phyloP scores from a whole-genome alignment of 352 stramenopile species.

The Phytophthora citricola region DNA sequence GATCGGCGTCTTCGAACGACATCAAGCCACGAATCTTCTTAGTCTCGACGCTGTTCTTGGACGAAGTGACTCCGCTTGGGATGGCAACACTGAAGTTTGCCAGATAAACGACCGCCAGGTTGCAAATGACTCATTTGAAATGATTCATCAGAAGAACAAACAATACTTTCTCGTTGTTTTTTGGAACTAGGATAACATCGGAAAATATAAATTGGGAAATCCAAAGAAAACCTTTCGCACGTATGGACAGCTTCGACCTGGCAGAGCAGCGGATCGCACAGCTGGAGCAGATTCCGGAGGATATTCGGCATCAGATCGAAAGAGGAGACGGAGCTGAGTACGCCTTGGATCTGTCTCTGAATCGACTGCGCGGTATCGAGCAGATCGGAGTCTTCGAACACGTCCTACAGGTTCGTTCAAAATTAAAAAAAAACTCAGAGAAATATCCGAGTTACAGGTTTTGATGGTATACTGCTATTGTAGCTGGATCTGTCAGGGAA shows the following conservation, averaged over 20 bases:
- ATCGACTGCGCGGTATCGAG: constrained; percentile 49
- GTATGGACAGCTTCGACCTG: constrained; percentile 55
- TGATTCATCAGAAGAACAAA: too few species aligned
- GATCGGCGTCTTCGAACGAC: too few species aligned
- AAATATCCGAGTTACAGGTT: neutral
- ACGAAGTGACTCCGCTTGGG: too few species aligned
- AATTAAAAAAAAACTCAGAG: neutral
- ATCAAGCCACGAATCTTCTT: too few species aligned
- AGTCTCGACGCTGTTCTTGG: too few species aligned
- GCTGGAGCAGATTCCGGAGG: constrained; percentile 55
- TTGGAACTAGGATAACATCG: too few species aligned
- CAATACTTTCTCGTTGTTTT: too few species aligned
- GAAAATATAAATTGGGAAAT: too few species aligned
- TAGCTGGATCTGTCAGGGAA: constrained; percentile 73
- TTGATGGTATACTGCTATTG: neutral
- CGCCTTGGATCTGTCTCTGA: constrained; percentile 57
- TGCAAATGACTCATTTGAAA: too few species aligned
- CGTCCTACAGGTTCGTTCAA: constrained; percentile 47
- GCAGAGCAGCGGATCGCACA: constrained; percentile 55
- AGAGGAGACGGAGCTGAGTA: constrained; percentile 39
- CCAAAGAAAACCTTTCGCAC: neutral
- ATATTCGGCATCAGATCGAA: constrained; percentile 53
- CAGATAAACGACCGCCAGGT: too few species aligned
- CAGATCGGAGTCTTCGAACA: constrained; percentile 53
- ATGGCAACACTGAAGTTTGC: too few species aligned